These are phyloP conservation scores for Colletotrichum sp. DNA, from an alignment of 2,329 filamentous ascomycete genomes.

Conservation along the genomic window DNA sequence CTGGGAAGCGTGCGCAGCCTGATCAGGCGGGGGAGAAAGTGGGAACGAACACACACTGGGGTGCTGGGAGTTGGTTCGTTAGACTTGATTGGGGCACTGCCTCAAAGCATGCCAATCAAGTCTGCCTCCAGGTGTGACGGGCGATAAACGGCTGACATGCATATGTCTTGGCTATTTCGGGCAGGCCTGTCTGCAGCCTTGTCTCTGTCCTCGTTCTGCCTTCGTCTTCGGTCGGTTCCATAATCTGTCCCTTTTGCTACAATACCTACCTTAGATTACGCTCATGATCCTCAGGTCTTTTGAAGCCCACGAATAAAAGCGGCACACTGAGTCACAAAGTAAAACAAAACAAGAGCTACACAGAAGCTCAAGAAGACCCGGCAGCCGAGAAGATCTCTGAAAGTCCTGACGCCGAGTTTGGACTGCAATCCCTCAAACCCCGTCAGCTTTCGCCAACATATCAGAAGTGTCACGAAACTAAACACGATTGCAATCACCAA, in stretches of 20 bases:
- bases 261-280: not conserved
- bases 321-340: fast-evolving
- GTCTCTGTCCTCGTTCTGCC: not conserved
- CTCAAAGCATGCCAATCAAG: not conserved
- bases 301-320: not conserved
- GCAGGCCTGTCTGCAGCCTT: not conserved
- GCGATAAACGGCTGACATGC: fast-evolving
- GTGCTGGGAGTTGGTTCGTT: fast-evolving
- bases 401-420: not conserved
- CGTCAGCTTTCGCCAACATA: fast-evolving
- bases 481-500: not conserved
- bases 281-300: fast-evolving
- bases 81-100: not conserved
- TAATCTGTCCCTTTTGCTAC: not conserved
- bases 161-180: not conserved
- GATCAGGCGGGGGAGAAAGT: not conserved
- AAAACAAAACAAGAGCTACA: fast-evolving
- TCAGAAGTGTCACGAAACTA: fast-evolving
- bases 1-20: not conserved
- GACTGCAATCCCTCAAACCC: fast-evolving
- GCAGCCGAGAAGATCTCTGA: not conserved
- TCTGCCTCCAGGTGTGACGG: not conserved
- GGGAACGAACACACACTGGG: not conserved
- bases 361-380: not conserved
- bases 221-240: fast-evolving